Conservation (phyloP, 805 yeast genomes). For the Naumovozyma dairenensis region DNA sequence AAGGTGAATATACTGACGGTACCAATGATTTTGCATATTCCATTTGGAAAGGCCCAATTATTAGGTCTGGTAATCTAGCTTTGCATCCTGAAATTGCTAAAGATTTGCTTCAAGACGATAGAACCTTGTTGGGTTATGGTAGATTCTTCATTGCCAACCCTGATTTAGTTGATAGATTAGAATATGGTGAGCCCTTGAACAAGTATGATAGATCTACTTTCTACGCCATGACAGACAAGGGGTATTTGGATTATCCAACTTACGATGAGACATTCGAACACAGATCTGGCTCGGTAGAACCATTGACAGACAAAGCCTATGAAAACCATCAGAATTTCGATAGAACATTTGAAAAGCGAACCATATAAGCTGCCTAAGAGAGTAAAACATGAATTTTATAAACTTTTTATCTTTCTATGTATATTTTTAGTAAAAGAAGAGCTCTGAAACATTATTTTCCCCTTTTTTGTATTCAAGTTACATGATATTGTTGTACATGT, state of each 20-base stretch:
- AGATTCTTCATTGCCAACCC: slow-evolving; percentile 45
- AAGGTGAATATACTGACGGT: slow-evolving; percentile 22
- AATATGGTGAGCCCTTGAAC: slow-evolving; percentile 31
- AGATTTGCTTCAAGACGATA: slow-evolving; percentile 27
- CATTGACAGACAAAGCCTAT: no score
- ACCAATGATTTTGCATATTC: slow-evolving; percentile 32
- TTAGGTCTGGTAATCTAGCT: slow-evolving; percentile 33
- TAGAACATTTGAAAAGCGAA: no score
- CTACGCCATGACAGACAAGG: slow-evolving; percentile 30
- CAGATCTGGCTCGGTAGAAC: no score
- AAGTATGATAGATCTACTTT: slow-evolving; percentile 40
- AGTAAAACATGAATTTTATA: no score
- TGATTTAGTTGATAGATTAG: slow-evolving; percentile 38
- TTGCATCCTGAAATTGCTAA: slow-evolving; percentile 20
- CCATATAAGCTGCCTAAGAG: no score
- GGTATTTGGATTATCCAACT: slow-evolving; percentile 35
- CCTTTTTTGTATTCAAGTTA: no score
- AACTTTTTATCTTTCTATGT: no score
- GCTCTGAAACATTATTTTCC: no score
- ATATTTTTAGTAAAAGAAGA: no score
- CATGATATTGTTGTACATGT: no score
- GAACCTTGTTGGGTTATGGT: slow-evolving; percentile 37
- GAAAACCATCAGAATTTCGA: no score
- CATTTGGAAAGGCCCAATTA: slow-evolving; percentile 38
- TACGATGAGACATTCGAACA: slow-evolving; percentile 18